These are phyloP conservation scores for Elsinoe arachidis DNA, from an alignment of 2,329 filamentous ascomycete genomes.

Conservation along the genomic window DNA sequence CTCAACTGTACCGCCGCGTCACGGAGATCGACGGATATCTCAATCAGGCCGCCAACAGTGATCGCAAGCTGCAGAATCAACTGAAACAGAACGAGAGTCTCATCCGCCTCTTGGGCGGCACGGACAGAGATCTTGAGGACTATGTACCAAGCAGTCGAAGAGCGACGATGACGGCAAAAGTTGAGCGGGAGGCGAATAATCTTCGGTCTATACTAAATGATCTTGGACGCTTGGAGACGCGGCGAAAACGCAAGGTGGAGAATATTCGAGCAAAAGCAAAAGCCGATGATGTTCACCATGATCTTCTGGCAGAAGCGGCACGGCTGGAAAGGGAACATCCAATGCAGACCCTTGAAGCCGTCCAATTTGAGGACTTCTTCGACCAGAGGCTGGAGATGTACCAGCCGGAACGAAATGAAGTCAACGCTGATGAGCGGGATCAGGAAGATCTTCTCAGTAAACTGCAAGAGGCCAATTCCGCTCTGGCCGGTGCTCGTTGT, in stretches of 20 bases:
- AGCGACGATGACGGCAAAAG: conserved; percentile 66
- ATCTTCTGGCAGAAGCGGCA: conserved; percentile 73
- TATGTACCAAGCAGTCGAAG: conserved; percentile 81
- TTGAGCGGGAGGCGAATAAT: conserved; percentile 70
- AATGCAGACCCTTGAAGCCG: conserved; percentile 72
- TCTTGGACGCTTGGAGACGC: conserved; percentile 70
- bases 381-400: conserved; percentile 74
- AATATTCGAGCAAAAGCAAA: conserved; percentile 68
- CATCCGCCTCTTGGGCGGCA: conserved; percentile 66
- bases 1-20: conserved; percentile 65
- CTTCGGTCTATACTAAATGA: conserved; percentile 79
- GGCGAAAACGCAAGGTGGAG: conserved; percentile 71
- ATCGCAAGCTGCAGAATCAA: conserved; percentile 67
- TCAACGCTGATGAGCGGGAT: conserved; percentile 64
- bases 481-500: conserved; percentile 64
- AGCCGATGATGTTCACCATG: conserved; percentile 75
- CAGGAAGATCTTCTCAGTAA: conserved; percentile 64
- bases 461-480: conserved; percentile 65
- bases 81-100: conserved; percentile 66
- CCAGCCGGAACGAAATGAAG: conserved; percentile 63
- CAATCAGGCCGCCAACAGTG: conserved; percentile 57
- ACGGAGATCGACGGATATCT: conserved; percentile 83
- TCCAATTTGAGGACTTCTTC: conserved; percentile 88
- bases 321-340: conserved; percentile 80
- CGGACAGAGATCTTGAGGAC: conserved; percentile 72